These are phyloP conservation scores for Lenwebbia sp. DNA, from an alignment of 345 rosid species.

Conservation along the genomic window DNA sequence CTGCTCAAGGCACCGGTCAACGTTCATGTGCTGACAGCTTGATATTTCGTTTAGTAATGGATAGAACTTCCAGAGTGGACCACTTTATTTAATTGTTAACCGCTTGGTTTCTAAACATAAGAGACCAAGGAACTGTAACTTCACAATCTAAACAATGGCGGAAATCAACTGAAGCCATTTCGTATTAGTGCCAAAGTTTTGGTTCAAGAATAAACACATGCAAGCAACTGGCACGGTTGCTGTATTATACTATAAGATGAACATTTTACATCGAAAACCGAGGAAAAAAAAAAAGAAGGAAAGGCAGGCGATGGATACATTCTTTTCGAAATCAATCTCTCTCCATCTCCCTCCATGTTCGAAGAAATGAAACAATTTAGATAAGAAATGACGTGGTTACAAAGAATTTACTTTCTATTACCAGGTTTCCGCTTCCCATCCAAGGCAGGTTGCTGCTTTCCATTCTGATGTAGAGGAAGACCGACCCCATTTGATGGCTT, in stretches of 20 bases:
- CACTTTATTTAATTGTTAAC: neutral
- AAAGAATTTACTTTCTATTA: conserved; percentile 39
- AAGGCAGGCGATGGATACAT: neutral
- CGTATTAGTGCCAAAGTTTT: neutral
- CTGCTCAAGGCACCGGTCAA: neutral
- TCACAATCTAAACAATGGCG: neutral
- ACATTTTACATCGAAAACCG: conserved; percentile 10
- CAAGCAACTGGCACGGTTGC: conserved; percentile 50
- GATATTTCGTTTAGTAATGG: neutral
- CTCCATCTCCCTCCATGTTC: conserved; percentile 3
- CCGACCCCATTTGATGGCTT: conserved; percentile 43
- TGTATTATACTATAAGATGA: conserved; percentile 15
- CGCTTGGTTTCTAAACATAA: neutral
- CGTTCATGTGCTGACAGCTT: neutral
- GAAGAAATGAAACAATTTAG: conserved; percentile 3
- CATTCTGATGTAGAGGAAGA: conserved; percentile 22
- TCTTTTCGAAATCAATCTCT: neutral
- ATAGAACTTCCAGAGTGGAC: neutral
- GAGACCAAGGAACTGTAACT: neutral
- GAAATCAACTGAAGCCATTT: neutral
- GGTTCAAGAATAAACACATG: neutral
- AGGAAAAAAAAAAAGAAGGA: neutral
- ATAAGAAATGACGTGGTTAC: conserved; percentile 17
- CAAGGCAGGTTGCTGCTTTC: conserved; percentile 36
- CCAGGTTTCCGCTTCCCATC: conserved; percentile 57